Evolutionary conservation across 345 rosid genomes (phyloP).

Genomic region (Citrus glauca): DNA sequence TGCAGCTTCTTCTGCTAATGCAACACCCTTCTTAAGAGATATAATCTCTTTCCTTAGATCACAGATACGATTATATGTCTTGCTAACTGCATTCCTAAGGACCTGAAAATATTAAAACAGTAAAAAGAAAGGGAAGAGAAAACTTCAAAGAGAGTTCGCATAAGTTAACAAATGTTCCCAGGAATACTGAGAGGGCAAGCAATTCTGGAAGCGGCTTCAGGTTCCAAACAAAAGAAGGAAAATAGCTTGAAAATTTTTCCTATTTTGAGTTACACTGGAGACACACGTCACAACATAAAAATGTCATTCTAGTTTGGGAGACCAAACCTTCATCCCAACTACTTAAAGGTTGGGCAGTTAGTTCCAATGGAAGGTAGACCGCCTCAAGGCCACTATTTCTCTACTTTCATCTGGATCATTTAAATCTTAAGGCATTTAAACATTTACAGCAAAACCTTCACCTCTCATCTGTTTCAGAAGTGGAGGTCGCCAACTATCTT

Average conservation of each 20-base stretch:
- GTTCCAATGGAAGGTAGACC: not conserved
- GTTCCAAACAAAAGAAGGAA: not conserved
- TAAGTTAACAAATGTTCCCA: not conserved
- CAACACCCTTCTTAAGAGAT: conserved; percentile 56
- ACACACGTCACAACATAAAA: not conserved
- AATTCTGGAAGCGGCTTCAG: not conserved
- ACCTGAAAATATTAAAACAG: conserved; percentile 37
- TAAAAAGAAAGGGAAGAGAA: conserved; percentile 3
- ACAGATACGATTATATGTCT: conserved; percentile 80
- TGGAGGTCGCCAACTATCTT: not conserved
- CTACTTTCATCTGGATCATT: not conserved
- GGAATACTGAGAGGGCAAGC: not conserved
- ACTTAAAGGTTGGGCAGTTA: not conserved
- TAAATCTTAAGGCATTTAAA: not conserved
- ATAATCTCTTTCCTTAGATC: conserved; percentile 88
- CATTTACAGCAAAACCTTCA: not conserved
- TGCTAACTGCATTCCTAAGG: conserved; percentile 89
- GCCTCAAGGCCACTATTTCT: not conserved
- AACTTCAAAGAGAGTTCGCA: conserved; percentile 1
- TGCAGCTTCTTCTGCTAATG: conserved; percentile 72
- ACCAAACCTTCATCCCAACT: not conserved
- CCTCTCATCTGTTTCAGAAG: not conserved
- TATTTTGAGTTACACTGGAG: not conserved
- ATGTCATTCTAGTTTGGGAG: not conserved
- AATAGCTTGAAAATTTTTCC: not conserved